Evolutionary conservation across 2,329 filamentous ascomycete genomes (phyloP).

Genomic region (Geosmithia flava): DNA sequence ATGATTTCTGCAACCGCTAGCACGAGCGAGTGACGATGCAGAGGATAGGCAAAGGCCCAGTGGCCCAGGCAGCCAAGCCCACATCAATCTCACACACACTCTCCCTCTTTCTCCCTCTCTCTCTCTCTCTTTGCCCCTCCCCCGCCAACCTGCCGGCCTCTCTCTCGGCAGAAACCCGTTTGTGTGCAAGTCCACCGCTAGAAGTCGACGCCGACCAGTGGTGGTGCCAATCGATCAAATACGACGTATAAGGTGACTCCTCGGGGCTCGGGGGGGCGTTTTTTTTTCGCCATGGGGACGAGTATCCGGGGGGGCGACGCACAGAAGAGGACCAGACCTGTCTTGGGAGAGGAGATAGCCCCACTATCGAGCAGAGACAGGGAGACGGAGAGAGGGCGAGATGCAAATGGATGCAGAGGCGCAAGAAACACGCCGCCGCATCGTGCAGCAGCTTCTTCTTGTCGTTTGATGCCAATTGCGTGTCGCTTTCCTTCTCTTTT

Average conservation of each 20-base stretch:
- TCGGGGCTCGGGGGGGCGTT: neutral
- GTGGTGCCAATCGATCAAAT: neutral
- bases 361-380: neutral
- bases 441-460: too few relatives aligned
- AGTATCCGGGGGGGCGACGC: neutral
- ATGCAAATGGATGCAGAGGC: too few relatives aligned
- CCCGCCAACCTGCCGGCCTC: neutral
- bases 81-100: neutral
- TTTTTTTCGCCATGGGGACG: neutral
- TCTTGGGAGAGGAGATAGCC: neutral
- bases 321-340: neutral
- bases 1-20: neutral
- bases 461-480: too few relatives aligned
- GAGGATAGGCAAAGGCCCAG: neutral
- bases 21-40: neutral
- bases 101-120: too few relatives aligned
- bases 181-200: neutral
- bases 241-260: neutral
- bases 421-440: too few relatives aligned
- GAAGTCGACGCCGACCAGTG: neutral
- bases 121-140: neutral
- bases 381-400: too few relatives aligned
- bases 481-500: too few relatives aligned
- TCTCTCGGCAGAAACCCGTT: neutral
- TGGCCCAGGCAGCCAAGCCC: neutral